phyloP scores from a whole-genome alignment of 768 basidiomycete genomes.

The Mrakia gelida region DNA sequence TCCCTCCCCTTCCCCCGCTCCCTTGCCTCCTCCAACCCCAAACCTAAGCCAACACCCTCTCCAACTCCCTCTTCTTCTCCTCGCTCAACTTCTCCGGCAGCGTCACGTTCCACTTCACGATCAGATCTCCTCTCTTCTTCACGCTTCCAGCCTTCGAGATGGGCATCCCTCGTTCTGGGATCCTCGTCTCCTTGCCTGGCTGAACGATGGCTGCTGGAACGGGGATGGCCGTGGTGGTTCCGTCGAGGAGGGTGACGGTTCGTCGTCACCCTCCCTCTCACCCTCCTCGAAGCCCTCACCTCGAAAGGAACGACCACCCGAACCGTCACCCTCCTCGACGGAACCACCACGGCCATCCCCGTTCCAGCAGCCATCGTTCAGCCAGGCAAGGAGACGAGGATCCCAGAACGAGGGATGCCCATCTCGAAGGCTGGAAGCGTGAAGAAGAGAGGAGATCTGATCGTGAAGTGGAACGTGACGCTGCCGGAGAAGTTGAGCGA shows the following conservation, averaged over 20 bases:
- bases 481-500: slow-evolving; percentile 75
- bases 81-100: slow-evolving; percentile 75
- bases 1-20: no score
- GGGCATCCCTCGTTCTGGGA: slow-evolving; percentile 75
- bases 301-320: no score
- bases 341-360: slow-evolving; percentile 64
- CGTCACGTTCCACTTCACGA: slow-evolving; percentile 70
- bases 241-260: slow-evolving; percentile 70
- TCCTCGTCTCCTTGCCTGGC: slow-evolving; percentile 60
- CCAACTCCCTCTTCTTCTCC: slow-evolving; percentile 72
- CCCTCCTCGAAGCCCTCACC: no score
- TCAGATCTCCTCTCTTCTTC: slow-evolving; percentile 74
- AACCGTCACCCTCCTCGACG: slow-evolving; percentile 70
- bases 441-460: slow-evolving; percentile 74
- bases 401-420: slow-evolving; percentile 75
- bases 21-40: no score
- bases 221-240: slow-evolving; percentile 64
- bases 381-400: slow-evolving; percentile 60
- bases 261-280: slow-evolving; percentile 56
- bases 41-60: slow-evolving; percentile 58
- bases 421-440: slow-evolving; percentile 70
- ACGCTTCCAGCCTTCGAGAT: slow-evolving; percentile 70
- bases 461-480: slow-evolving; percentile 70
- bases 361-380: slow-evolving; percentile 53
- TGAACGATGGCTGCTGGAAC: slow-evolving; percentile 53